A percentile compares a stretch with the other conserved stretches of the same genome.
phyloP scores from a whole-genome alignment of 1,139 yeast species.

The Scheffersomyces quercinus region DNA sequence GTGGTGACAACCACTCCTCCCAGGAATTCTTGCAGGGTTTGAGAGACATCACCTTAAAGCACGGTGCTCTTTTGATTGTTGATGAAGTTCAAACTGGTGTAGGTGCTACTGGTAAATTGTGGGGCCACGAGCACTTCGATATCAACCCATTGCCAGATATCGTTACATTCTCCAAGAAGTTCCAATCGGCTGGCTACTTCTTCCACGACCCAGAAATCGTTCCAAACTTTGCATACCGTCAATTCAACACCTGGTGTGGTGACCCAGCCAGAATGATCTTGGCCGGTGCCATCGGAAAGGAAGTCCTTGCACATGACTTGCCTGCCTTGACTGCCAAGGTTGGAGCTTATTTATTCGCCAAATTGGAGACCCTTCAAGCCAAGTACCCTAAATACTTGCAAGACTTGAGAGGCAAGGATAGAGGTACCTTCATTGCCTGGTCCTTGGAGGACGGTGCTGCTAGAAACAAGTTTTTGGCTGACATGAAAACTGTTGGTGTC shows the following conservation, averaged over 20 bases:
- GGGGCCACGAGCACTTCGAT: conserved; percentile 87
- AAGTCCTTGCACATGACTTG: conserved; percentile 60
- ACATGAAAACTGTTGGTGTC: conserved; percentile 62
- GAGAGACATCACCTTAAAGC: conserved; percentile 66
- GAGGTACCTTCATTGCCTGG: conserved; percentile 82
- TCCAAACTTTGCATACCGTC: conserved; percentile 75
- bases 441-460: conserved; percentile 53
- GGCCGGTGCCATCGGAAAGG: conserved; percentile 69
- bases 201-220: conserved; percentile 68
- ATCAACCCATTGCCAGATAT: conserved; percentile 74
- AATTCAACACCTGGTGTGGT: conserved; percentile 91
- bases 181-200: conserved; percentile 85
- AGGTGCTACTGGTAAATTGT: conserved; percentile 80
- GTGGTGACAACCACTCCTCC: conserved; percentile 86
- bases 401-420: conserved; percentile 70
- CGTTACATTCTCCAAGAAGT: conserved; percentile 82
- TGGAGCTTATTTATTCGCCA: conserved; percentile 61
- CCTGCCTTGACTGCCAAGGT: conserved; percentile 55
- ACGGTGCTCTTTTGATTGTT: conserved; percentile 68
- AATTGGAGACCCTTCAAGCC: conserved; percentile 50
- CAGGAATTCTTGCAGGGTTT: conserved; percentile 74
- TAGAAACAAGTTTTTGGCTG: conserved; percentile 59
- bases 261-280: conserved; percentile 79
- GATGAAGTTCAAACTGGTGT: conserved; percentile 90
- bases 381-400: conserved; percentile 52